Conservation (phyloP, 345 rosid species). For the Hibiscus tridactylites region DNA sequence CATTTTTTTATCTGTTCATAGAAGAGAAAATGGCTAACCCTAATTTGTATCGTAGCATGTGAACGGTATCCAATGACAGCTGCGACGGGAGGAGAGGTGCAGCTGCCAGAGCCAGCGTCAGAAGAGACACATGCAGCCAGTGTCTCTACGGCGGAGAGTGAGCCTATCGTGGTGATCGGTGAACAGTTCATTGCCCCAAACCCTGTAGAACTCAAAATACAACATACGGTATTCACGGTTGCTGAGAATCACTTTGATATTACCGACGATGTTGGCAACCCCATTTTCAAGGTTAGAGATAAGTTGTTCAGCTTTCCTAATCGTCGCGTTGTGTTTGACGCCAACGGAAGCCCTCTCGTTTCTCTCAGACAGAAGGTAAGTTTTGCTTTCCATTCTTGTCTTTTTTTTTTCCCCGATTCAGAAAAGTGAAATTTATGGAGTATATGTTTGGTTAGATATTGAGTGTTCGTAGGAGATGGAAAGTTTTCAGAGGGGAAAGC, state of each 20-base stretch:
- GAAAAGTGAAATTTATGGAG: too few relatives aligned
- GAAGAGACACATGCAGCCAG: neutral
- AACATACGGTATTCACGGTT: constrained; percentile 11
- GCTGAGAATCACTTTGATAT: constrained; percentile 19
- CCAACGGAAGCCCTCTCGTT: constrained; percentile 22
- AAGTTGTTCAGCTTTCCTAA: constrained; percentile 18
- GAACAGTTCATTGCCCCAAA: constrained; percentile 22
- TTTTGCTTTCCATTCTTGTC: neutral
- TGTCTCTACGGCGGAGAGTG: neutral
- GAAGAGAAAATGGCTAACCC: too few relatives aligned
- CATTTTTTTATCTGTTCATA: too few relatives aligned
- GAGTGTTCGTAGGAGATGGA: constrained; percentile 41
- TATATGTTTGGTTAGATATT: constrained; percentile 19
- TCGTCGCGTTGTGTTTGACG: constrained; percentile 27
- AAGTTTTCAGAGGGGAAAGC: constrained; percentile 54
- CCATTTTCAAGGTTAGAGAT: constrained; percentile 24
- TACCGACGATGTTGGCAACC: constrained; percentile 20
- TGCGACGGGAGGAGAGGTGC: neutral
- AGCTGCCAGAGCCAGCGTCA: neutral
- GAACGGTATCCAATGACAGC: neutral
- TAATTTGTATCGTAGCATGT: too few relatives aligned
- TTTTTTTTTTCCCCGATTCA: neutral
- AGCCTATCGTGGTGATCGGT: constrained; percentile 28
- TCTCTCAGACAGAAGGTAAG: constrained; percentile 36
- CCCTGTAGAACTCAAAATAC: constrained; percentile 17